Evolutionary conservation across 1,139 yeast genomes (phyloP).

Genomic region (Taphrina sp.): DNA sequence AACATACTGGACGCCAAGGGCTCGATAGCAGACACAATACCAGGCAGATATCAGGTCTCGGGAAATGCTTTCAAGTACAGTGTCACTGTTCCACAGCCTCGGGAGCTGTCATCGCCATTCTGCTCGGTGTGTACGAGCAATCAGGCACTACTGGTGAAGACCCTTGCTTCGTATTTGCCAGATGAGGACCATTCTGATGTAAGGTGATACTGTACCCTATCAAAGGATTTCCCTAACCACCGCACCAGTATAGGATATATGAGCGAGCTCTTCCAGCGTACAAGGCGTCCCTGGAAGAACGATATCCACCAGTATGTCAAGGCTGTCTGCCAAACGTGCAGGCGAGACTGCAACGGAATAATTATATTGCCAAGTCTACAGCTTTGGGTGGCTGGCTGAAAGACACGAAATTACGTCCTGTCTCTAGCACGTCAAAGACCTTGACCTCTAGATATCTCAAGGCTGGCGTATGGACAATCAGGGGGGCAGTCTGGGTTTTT

Average conservation of each 20-base stretch:
- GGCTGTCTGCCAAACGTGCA: slow-evolving; percentile 36
- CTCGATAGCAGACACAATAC: slow-evolving; percentile 32
- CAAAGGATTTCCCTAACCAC: slow-evolving; percentile 1
- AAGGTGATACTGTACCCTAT: background rate
- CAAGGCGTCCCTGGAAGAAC: slow-evolving; percentile 35
- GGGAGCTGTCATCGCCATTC: slow-evolving; percentile 35
- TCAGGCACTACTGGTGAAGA: slow-evolving; percentile 36
- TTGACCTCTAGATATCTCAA: background rate
- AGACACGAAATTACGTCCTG: slow-evolving; percentile 5
- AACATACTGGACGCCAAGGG: slow-evolving; percentile 35
- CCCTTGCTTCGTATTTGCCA: slow-evolving; percentile 38
- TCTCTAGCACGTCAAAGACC: background rate
- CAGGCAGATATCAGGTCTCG: slow-evolving; percentile 8
- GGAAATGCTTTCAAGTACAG: background rate
- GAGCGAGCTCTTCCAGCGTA: slow-evolving; percentile 35
- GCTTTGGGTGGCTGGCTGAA: slow-evolving; percentile 37
- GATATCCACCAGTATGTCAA: slow-evolving; percentile 37
- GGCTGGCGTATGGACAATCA: slow-evolving; percentile 33
- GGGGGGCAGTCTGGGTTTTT: slow-evolving; percentile 36
- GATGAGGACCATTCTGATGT: slow-evolving; percentile 37
- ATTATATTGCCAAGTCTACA: slow-evolving; percentile 37
- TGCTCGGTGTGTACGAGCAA: slow-evolving; percentile 37
- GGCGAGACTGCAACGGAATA: slow-evolving; percentile 35
- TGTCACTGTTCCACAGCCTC: background rate
- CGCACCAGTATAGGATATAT: slow-evolving; percentile 13